phyloP scores from a whole-genome alignment of 2,329 filamentous ascomycete genomes.

The Nothophoma quercina region DNA sequence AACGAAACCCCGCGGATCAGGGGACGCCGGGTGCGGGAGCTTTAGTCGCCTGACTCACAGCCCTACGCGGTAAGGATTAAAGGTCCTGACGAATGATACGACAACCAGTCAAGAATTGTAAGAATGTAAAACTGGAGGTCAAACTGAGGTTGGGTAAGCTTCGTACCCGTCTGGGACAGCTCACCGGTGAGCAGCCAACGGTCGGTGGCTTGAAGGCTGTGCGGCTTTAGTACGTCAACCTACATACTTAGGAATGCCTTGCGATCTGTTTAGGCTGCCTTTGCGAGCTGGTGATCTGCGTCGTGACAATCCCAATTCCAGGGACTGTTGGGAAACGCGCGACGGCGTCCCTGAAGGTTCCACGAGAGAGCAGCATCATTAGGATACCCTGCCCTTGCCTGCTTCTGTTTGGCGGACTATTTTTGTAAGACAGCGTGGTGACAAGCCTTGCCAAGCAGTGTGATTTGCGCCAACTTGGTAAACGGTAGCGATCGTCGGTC shows the following conservation, averaged over 20 bases:
- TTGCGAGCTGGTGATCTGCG: constrained; percentile 25
- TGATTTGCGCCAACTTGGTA: constrained; percentile 23
- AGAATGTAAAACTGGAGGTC: constrained; percentile 16
- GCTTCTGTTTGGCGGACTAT: constrained; percentile 34
- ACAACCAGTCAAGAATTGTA: constrained; percentile 13
- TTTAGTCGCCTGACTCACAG: constrained; percentile 41
- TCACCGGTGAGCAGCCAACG: constrained; percentile 41
- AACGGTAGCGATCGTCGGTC: constrained; percentile 23
- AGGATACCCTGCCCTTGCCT: constrained; percentile 22
- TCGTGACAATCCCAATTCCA: not conserved
- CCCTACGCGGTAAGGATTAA: constrained; percentile 30
- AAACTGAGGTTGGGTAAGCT: constrained; percentile 24
- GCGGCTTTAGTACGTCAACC: constrained; percentile 31
- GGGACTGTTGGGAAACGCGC: not conserved
- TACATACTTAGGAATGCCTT: constrained; percentile 28
- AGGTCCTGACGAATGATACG: constrained; percentile 29
- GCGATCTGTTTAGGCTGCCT: constrained; percentile 29
- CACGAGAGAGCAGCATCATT: constrained; percentile 28
- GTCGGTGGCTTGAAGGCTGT: constrained; percentile 32
- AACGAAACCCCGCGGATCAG: constrained; percentile 33
- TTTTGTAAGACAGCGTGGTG: constrained; percentile 32
- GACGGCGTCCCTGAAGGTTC: constrained; percentile 13
- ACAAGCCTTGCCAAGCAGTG: constrained; percentile 41
- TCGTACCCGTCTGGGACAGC: constrained; percentile 17
- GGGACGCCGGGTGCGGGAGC: constrained; percentile 34